Evolutionary conservation across 2,329 filamentous ascomycete species (phyloP).

Genomic region (Madurella fahalii): DNA sequence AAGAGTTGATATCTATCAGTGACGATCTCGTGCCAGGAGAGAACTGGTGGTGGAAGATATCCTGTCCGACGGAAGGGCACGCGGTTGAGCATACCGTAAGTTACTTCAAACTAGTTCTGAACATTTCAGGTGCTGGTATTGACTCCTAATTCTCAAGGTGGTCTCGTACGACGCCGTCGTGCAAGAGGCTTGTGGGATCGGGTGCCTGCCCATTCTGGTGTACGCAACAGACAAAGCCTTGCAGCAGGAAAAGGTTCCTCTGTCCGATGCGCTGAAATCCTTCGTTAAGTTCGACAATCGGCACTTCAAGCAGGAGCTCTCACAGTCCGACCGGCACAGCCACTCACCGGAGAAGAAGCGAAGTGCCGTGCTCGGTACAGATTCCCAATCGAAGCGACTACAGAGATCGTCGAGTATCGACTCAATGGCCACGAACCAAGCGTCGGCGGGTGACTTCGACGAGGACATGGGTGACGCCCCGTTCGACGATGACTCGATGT

Average conservation of each 20-base stretch:
- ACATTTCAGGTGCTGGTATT: neutral
- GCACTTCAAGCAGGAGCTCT: constrained; percentile 32
- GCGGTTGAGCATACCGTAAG: constrained; percentile 19
- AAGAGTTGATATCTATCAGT: constrained; percentile 3
- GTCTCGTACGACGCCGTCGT: constrained; percentile 19
- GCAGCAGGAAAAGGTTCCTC: constrained; percentile 17
- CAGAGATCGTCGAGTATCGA: constrained; percentile 44
- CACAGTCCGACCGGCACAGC: constrained; percentile 19
- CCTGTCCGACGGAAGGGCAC: constrained; percentile 12
- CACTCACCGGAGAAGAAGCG: constrained; percentile 27
- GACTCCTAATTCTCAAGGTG: constrained; percentile 8
- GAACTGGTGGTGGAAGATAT: constrained; percentile 31
- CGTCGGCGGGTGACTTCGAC: constrained; percentile 36
- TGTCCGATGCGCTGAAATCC: constrained; percentile 30
- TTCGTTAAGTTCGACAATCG: constrained; percentile 36
- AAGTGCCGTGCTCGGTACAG: constrained; percentile 10
- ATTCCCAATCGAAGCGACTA: constrained; percentile 38
- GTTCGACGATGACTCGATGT: constrained; percentile 14
- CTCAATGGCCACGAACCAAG: constrained; percentile 45
- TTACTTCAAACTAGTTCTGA: neutral
- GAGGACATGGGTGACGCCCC: constrained; percentile 31
- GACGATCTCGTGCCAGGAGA: constrained; percentile 18
- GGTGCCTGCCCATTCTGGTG: constrained; percentile 27
- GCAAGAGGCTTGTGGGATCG: constrained; percentile 19
- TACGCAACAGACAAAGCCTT: constrained; percentile 32